Evolutionary conservation across 2,329 filamentous ascomycete genomes (phyloP).

Genomic region (Neonectria hederae): DNA sequence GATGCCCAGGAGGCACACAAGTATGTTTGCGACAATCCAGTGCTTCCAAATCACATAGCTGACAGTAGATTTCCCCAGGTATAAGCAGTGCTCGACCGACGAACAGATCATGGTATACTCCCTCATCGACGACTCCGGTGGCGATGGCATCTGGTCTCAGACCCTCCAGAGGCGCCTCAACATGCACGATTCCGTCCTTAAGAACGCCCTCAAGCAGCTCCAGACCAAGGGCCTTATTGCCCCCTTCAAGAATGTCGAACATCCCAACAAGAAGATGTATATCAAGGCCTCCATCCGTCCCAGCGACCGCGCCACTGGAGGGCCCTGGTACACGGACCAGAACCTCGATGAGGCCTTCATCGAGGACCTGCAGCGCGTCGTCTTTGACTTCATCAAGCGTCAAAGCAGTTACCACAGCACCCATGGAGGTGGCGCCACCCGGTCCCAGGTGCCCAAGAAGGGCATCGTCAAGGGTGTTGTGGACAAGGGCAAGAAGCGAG

Average conservation of each 20-base stretch:
- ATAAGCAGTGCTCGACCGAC: conserved; percentile 69
- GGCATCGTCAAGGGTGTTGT: conserved; percentile 61
- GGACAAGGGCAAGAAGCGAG: conserved; percentile 60
- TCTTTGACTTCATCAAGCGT: conserved; percentile 77
- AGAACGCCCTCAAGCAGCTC: conserved; percentile 83
- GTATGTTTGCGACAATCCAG: conserved; percentile 49
- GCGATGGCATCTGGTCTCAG: conserved; percentile 90
- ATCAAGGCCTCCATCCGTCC: conserved; percentile 88
- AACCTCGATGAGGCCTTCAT: conserved; percentile 92
- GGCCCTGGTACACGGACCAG: conserved; percentile 93
- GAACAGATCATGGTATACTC: conserved; percentile 88
- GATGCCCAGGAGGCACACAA: conserved; percentile 69
- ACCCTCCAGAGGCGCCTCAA: conserved; percentile 82
- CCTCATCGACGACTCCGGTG: conserved; percentile 85
- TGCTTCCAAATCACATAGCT: conserved; percentile 9
- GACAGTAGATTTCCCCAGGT: conserved; percentile 51
- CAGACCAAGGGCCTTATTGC: conserved; percentile 85
- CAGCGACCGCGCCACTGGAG: conserved; percentile 89
- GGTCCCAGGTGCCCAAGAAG: conserved; percentile 64
- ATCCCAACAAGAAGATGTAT: conserved; percentile 93
- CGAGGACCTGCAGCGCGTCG: conserved; percentile 74
- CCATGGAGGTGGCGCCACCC: conserved; percentile 44
- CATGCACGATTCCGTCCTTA: conserved; percentile 84
- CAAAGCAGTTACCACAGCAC: conserved; percentile 73
- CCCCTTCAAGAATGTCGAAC: conserved; percentile 90